Evolutionary conservation across 2,329 filamentous ascomycete species (phyloP).

Genomic region (Scytalidium sp.): DNA sequence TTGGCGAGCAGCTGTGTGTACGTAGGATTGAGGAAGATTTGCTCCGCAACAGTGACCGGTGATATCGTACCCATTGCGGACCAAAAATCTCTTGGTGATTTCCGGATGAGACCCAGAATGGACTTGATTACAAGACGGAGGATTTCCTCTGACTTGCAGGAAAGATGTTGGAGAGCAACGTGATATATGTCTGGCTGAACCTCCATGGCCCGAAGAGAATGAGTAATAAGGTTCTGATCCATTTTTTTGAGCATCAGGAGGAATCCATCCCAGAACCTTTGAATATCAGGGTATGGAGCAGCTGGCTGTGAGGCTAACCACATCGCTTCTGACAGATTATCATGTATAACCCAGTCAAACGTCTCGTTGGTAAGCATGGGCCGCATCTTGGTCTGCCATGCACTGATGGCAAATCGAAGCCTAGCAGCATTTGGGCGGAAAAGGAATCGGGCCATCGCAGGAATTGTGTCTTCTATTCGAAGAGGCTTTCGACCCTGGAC

Average conservation of each 20-base stretch:
- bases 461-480: constrained; percentile 71
- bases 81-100: constrained; percentile 81
- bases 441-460: constrained; percentile 80
- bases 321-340: constrained; percentile 67
- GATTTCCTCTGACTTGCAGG: constrained; percentile 48
- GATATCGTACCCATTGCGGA: constrained; percentile 80
- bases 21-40: constrained; percentile 71
- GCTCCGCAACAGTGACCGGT: constrained; percentile 77
- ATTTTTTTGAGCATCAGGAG: constrained; percentile 71
- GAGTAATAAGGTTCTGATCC: constrained; percentile 70
- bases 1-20: constrained; percentile 60
- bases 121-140: constrained; percentile 68
- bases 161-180: constrained; percentile 55
- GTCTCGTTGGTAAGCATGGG: constrained; percentile 65
- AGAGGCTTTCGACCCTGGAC: constrained; percentile 78
- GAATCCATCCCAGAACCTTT: constrained; percentile 77
- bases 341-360: constrained; percentile 84
- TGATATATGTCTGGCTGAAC: constrained; percentile 70
- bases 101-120: constrained; percentile 68
- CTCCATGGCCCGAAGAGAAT: constrained; percentile 77
- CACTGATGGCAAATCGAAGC: constrained; percentile 61
- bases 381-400: constrained; percentile 63
- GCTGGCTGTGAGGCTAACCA: constrained; percentile 54
- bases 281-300: constrained; percentile 49
- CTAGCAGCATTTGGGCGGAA: constrained; percentile 69